Percentiles rank a stretch among this genome's conserved stretches.
These are phyloP conservation scores for Candolleomyces efflorescens DNA, from an alignment of 768 basidiomycete genomes.

Conservation along the genomic window DNA sequence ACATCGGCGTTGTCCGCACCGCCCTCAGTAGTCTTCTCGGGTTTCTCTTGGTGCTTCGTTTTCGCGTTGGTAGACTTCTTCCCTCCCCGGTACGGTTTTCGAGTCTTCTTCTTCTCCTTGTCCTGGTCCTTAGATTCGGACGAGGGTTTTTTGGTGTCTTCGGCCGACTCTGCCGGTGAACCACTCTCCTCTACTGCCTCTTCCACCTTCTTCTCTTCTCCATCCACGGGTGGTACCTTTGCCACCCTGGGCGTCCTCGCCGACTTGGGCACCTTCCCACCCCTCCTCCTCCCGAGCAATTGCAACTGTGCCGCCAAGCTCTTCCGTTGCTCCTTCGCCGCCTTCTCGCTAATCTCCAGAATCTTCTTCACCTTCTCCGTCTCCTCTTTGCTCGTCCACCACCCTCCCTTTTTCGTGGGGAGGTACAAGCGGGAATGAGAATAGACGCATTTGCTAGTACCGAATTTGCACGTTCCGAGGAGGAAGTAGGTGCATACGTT, in stretches of 20 bases:
- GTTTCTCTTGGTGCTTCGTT: too few species aligned
- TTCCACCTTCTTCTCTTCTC: background rate
- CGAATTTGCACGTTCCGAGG: slow-evolving; percentile 32
- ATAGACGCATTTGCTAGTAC: slow-evolving; percentile 40
- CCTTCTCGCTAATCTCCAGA: slow-evolving; percentile 21
- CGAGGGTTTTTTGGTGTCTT: too few species aligned
- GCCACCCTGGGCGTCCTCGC: background rate
- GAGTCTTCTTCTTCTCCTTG: too few species aligned
- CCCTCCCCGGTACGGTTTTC: too few species aligned
- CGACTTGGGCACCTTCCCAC: background rate
- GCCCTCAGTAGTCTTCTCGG: too few species aligned
- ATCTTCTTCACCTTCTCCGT: slow-evolving; percentile 25
- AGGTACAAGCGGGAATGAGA: slow-evolving; percentile 44
- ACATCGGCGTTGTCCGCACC: too few species aligned
- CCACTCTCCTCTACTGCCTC: background rate
- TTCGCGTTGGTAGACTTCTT: too few species aligned
- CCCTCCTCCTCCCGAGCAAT: background rate
- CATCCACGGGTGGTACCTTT: background rate
- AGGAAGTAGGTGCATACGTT: slow-evolving; percentile 40
- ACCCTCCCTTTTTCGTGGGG: slow-evolving; percentile 29
- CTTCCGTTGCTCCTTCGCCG: slow-evolving; percentile 7
- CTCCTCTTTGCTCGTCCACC: slow-evolving; percentile 38
- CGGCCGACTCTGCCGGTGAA: too few species aligned
- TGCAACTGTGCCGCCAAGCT: background rate
- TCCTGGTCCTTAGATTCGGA: too few species aligned